Conservation (phyloP, 345 rosid genomes). For the Sonneratia caseolaris region DNA sequence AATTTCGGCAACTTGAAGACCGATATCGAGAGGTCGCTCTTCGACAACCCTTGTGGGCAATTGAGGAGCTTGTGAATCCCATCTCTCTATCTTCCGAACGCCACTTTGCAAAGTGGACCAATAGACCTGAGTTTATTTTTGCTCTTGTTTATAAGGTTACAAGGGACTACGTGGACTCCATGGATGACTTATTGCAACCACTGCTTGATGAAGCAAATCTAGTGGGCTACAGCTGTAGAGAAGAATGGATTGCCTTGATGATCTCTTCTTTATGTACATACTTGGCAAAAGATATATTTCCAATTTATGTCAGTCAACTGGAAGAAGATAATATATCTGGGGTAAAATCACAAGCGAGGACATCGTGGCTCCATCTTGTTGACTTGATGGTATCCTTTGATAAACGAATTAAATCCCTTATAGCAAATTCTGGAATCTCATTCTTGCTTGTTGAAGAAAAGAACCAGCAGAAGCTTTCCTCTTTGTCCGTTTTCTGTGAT, state of each 20-base stretch:
- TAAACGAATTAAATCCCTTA: constrained; percentile 56
- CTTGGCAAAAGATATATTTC: constrained; percentile 72
- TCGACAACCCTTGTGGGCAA: constrained; percentile 90
- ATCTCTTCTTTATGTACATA: constrained; percentile 59
- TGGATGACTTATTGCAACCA: constrained; percentile 94
- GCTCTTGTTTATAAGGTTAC: constrained; percentile 81
- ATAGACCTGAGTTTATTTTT: constrained; percentile 78
- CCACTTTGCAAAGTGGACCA: constrained; percentile 72
- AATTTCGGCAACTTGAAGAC: constrained; percentile 73
- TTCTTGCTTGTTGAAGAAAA: constrained; percentile 65
- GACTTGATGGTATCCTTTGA: constrained; percentile 89
- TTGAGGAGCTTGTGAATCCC: constrained; percentile 93
- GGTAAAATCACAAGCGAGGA: constrained; percentile 42
- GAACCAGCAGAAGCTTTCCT: constrained; percentile 59
- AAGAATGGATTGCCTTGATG: constrained; percentile 96
- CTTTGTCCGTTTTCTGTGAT: constrained; percentile 76
- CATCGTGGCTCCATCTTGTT: constrained; percentile 79
- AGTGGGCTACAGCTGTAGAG: constrained; percentile 86
- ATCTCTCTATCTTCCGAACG: constrained; percentile 58
- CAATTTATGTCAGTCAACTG: constrained; percentile 49
- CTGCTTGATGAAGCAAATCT: constrained; percentile 84
- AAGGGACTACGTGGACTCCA: constrained; percentile 71
- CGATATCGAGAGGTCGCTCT: constrained; percentile 48
- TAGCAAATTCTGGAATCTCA: constrained; percentile 65
- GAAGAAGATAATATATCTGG: constrained; percentile 37